Conservation (phyloP, 2,329 filamentous ascomycete species). For the Talaromyces rugulosus region DNA sequence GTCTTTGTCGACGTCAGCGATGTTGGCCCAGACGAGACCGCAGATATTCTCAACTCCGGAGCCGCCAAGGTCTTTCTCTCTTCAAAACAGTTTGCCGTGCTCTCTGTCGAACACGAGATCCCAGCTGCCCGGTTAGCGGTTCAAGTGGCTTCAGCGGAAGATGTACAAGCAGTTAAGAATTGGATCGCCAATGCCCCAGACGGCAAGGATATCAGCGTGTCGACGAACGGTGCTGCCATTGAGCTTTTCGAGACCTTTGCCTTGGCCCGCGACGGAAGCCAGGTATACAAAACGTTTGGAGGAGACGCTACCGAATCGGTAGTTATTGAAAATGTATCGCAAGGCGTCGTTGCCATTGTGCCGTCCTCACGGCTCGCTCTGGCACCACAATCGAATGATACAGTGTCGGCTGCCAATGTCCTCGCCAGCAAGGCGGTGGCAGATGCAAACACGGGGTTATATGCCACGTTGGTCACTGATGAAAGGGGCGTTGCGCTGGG, state of each 20-base stretch:
- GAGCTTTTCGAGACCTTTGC: constrained; percentile 34
- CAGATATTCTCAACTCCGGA: constrained; percentile 78
- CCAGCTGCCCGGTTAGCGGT: constrained; percentile 55
- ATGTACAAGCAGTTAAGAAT: constrained; percentile 35
- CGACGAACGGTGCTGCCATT: constrained; percentile 34
- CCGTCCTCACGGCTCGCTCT: constrained; percentile 67
- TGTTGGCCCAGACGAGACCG: constrained; percentile 66
- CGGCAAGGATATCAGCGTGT: constrained; percentile 32
- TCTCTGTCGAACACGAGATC: constrained; percentile 51
- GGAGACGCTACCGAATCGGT: constrained; percentile 40
- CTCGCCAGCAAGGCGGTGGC: constrained; percentile 72
- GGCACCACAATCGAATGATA: constrained; percentile 54
- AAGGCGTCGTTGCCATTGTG: constrained; percentile 66
- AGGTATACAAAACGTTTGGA: constrained; percentile 34
- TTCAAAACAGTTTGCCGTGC: constrained; percentile 59
- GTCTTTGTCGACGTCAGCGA: constrained; percentile 74
- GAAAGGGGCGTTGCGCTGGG: constrained; percentile 80
- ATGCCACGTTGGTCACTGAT: constrained; percentile 88
- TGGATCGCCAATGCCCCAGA: constrained; percentile 36
- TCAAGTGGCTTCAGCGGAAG: constrained; percentile 40
- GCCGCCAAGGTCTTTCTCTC: constrained; percentile 80
- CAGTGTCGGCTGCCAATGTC: constrained; percentile 65
- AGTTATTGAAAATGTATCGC: constrained; percentile 46
- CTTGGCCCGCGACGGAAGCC: constrained; percentile 35
- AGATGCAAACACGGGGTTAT: constrained; percentile 76